phyloP scores from a whole-genome alignment of 108 stramenopile species.

The Pseudonitzschia multistriata region DNA sequence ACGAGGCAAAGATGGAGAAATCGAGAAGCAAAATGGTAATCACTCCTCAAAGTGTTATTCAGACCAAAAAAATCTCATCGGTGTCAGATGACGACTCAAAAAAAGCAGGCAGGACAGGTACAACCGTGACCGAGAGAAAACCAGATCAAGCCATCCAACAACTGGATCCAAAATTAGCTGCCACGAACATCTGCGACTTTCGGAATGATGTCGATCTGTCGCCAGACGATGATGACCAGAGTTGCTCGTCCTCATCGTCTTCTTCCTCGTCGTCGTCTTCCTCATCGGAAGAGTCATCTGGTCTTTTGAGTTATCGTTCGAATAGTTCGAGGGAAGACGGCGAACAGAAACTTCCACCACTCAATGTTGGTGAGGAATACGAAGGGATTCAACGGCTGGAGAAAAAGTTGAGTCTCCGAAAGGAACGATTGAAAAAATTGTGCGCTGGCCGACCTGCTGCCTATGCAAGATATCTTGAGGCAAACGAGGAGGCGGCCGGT shows the following conservation, averaged over 20 bases:
- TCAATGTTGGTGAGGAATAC: neutral
- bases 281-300: slow-evolving; percentile 1
- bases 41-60: neutral
- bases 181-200: neutral
- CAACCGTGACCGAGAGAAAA: neutral
- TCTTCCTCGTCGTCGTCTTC: neutral
- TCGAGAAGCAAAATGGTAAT: neutral
- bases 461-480: neutral
- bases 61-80: neutral
- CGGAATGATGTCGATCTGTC: neutral
- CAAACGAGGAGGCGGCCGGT: slow-evolving; percentile 3
- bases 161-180: neutral
- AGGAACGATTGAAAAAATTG: slow-evolving; percentile 15
- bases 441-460: slow-evolving; percentile 5
- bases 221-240: neutral
- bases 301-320: slow-evolving; percentile 2
- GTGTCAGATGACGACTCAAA: neutral
- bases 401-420: neutral
- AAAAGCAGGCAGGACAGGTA: neutral
- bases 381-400: slow-evolving; percentile 12
- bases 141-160: neutral
- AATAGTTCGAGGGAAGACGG: neutral
- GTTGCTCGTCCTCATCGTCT: neutral
- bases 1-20: no score
- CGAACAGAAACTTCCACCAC: neutral